Percentiles rank a stretch among this genome's conserved stretches.
Conservation (phyloP, 331 rosid species). For the Acacia pycnantha region DNA sequence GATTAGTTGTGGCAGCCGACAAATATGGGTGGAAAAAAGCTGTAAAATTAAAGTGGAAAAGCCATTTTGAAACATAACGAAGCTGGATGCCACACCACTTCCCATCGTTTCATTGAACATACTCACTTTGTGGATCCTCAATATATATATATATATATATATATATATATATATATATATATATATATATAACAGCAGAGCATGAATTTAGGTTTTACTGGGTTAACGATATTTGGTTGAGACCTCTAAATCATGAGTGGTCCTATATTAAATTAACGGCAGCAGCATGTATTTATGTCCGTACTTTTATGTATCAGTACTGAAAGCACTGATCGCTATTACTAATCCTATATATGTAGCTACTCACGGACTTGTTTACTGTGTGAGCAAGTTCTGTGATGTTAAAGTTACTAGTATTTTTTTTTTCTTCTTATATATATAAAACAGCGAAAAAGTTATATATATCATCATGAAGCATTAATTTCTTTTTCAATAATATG, state of each 20-base stretch:
- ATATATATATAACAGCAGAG: not conserved
- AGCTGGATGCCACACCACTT: conserved; percentile 44
- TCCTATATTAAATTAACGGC: not conserved
- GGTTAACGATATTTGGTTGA: not conserved
- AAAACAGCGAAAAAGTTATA: not conserved
- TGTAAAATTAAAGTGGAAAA: conserved; percentile 33
- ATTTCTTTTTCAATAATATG: too few relatives aligned
- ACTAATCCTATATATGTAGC: not conserved
- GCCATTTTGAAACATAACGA: conserved; percentile 6
- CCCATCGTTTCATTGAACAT: not conserved
- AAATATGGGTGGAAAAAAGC: not conserved
- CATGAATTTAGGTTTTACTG: not conserved
- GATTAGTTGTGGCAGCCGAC: not conserved
- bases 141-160: not conserved
- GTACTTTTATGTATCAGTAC: not conserved
- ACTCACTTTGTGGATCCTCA: not conserved
- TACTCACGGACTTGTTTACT: not conserved
- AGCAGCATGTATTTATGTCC: not conserved
- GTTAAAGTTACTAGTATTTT: not conserved
- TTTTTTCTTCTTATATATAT: not conserved
- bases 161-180: not conserved
- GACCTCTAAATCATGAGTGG: not conserved
- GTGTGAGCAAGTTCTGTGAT: not conserved
- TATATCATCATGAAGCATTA: too few relatives aligned
- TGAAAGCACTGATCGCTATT: not conserved